Evolutionary conservation across 1,139 yeast genomes (phyloP), one percentile per base, ranked within the genome.

Genomic region (Sugiyamaella pinicola): DNA sequence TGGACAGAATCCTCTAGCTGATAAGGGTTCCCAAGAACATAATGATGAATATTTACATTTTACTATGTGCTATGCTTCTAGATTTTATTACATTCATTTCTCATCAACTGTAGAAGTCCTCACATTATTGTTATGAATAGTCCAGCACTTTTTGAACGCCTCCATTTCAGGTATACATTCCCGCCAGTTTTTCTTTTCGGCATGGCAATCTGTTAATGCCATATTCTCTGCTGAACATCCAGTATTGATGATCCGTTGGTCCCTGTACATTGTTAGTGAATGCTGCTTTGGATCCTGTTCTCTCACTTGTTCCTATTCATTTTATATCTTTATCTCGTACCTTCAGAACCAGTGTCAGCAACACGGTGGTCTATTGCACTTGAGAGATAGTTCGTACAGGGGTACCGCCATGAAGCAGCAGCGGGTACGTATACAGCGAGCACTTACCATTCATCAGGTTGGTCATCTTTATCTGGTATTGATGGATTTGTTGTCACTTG

Each of bases 141-240:
- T 79, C 95, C 95, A 85, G 69, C 95, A 85, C 61, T 79, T 74
- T 49, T 80, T 75, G 64, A 85, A 85, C 1, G 80, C 86, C 42
- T 75, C 74, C 87, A 85, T 82, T 74, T 85, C 89, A 34, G 72
- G 69, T 1, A 78, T 61, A 62, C 93, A 85, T 64, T 80, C 68
- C 49, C 91, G 70, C 93, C 93, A 85, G 64, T 85, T 91, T 26
- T 83, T 83, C 2, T 78, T 82, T 58, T 84, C 91, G 15, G 86
- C 87, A 66, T 84, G 87, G 63, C 93, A 85, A 29, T 84, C 69
- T 55, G 82, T 86, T 34, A 85, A 69, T 21, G 74, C 75, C 62
- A 82, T 70, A 62, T 85, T 85, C 63, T 85, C 89, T 45, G 76
- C 79, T 42, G 81, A 80, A 63, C 93, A 85, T 1, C 93, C 93